phyloP scores from a whole-genome alignment of 805 yeast genomes.

The Candida ortonii region DNA sequence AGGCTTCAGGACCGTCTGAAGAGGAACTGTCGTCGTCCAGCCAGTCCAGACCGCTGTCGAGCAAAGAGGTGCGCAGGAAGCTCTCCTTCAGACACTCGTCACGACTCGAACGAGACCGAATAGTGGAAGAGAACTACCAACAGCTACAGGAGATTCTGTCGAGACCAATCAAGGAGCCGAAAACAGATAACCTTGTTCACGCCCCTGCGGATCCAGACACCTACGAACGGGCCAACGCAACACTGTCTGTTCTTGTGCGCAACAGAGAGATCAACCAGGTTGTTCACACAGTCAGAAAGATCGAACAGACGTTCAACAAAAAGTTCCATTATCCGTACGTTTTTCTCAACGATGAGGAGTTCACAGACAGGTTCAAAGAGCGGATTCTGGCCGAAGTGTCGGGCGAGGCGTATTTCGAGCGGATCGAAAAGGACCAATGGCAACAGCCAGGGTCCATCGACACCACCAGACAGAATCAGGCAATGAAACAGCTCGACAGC shows the following conservation, averaged over 20 bases:
- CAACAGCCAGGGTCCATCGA: constrained; percentile 45
- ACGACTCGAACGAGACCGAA: constrained; percentile 24
- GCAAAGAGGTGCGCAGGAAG: too few species aligned
- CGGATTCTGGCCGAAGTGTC: constrained; percentile 40
- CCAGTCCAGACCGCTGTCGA: not conserved
- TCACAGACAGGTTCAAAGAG: constrained; percentile 53
- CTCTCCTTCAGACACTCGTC: constrained; percentile 17
- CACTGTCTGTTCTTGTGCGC: constrained; percentile 69
- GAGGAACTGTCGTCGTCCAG: too few species aligned
- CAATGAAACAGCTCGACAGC: constrained; percentile 34
- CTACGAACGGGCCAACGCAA: constrained; percentile 63
- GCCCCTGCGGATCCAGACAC: constrained; percentile 24
- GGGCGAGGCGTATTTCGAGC: constrained; percentile 47
- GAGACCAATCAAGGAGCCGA: constrained; percentile 47
- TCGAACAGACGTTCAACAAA: constrained; percentile 63
- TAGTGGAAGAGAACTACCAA: constrained; percentile 38
- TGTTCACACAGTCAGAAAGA: constrained; percentile 50
- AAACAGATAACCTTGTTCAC: constrained; percentile 34
- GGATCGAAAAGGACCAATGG: constrained; percentile 48
- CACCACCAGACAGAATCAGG: constrained; percentile 29
- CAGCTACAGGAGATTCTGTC: constrained; percentile 37
- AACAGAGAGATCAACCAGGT: constrained; percentile 56
- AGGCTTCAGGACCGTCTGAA: too few species aligned
- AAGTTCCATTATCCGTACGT: constrained; percentile 81
- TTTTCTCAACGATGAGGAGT: constrained; percentile 69